A percentile compares a stretch with the other conserved stretches of the same genome.
Conservation (phyloP, 1,284 basidiomycete species). For the Pulchroboletus neoregius region DNA sequence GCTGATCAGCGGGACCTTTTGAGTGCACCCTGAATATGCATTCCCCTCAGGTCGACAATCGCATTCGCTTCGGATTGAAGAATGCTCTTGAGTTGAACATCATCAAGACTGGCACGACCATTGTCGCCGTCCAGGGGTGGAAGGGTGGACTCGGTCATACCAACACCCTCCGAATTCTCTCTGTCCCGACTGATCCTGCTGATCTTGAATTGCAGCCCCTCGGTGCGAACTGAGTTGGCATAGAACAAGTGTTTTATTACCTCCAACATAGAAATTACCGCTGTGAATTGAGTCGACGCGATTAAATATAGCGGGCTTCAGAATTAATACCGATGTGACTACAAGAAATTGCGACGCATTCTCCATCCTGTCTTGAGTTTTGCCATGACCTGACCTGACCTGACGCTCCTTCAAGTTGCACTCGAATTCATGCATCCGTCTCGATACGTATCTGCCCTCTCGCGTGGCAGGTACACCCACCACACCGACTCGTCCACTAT, state of each 20-base stretch:
- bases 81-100: slow-evolving; percentile 86
- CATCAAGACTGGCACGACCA: slow-evolving; percentile 85
- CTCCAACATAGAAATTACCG: slow-evolving; percentile 15
- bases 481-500: slow-evolving; percentile 49
- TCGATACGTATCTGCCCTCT: slow-evolving; percentile 11
- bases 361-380: neutral
- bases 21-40: slow-evolving; percentile 1
- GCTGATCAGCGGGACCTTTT: neutral
- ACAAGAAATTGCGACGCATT: neutral
- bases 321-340: neutral
- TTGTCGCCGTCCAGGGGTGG: slow-evolving; percentile 98
- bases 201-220: slow-evolving; percentile 80
- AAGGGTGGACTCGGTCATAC: slow-evolving; percentile 95
- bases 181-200: slow-evolving; percentile 81
- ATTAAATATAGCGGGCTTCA: neutral
- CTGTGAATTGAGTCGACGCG: slow-evolving; percentile 1
- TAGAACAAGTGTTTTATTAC: slow-evolving; percentile 5
- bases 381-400: slow-evolving; percentile 3
- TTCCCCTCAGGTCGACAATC: slow-evolving; percentile 71
- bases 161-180: slow-evolving; percentile 76
- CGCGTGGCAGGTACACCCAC: slow-evolving; percentile 27
- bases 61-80: slow-evolving; percentile 86
- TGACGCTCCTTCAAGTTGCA: neutral
- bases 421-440: slow-evolving; percentile 3
- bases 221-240: slow-evolving; percentile 32